Evolutionary conservation across 1,284 basidiomycete genomes (phyloP), one percentile per base, ranked within the genome.

Genomic region (Leccinum ponderosum): DNA sequence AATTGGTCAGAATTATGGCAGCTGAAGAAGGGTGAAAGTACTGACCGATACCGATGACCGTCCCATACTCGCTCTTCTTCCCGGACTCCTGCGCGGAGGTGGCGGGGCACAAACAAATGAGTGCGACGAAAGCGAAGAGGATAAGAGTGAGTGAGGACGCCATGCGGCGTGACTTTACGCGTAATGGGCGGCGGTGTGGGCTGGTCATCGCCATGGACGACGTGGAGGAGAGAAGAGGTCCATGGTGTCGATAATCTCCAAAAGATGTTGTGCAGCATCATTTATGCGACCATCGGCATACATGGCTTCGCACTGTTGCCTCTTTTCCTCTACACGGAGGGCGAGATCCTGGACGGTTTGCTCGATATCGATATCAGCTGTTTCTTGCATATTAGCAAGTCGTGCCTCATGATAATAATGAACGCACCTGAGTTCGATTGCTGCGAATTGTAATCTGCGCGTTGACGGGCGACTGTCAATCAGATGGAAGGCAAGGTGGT

Each of bases 1-100:
- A 17, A 37, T 22, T 51, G 22, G 25, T 80, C 9, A 76, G 66
- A 8, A 53, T 12, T n/a, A 6, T 35, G 2, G 4, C 31, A 2
- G 12, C 2, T 6, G 2, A 20, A 62, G 14, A 35, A 2, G 17
- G 22, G 14, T 31, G 48, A 20, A 25, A 52, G n/a, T 42, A 83
- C 87, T 68, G 70, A 91, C 93, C 95, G 74, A 97, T 97, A 85
- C 94, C 95, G 76, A 97, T 97, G 54, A 98, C 95, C 52, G 91
- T 91, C 64, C 95, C 95, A 77, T 94, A 95, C 69, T 94, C 89
- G 53, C 72, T 69, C 68, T 75, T 78, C 71, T 78, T 77, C 53
- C 50, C 64, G 22, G 75, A 62, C 44, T 89, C 87, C 60, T 89
- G 85, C 50, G 87, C 87, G 39, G 77, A 79, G 60, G 81, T 83